These are phyloP conservation scores for Fusarium bulbicola DNA, from an alignment of 2,329 filamentous ascomycete species.

Conservation along the genomic window DNA sequence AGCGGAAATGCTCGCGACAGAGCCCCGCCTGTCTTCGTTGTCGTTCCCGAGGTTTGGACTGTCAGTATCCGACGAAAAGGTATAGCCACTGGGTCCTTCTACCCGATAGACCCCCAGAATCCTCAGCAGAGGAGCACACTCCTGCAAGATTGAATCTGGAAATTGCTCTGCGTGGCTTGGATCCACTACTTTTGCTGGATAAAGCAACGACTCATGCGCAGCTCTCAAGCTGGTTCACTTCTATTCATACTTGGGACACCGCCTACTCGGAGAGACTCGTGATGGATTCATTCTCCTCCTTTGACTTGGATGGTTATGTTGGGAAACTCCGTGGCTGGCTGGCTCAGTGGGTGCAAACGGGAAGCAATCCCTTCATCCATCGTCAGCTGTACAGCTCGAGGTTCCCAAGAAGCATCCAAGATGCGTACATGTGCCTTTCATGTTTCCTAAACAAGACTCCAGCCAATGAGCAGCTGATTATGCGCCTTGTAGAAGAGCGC, in stretches of 20 bases:
- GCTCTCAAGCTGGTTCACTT: not conserved
- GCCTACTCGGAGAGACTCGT: not conserved
- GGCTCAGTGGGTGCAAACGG: not conserved
- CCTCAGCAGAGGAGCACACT: not conserved
- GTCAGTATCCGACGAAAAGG: not conserved
- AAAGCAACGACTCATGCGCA: not conserved
- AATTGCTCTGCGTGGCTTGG: not conserved
- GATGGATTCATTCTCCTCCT: not conserved
- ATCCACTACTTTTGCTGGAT: not conserved
- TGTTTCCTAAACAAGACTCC: not conserved
- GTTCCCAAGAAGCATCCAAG: not conserved
- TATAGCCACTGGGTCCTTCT: not conserved
- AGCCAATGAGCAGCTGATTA: not conserved
- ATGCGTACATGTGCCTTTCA: not conserved
- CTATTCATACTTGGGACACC: not conserved
- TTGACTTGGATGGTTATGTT: not conserved
- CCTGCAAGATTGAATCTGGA: not conserved
- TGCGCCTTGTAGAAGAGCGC: not conserved
- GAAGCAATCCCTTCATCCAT: not conserved
- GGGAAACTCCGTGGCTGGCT: not conserved
- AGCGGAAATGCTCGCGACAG: too few relatives aligned
- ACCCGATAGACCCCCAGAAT: not conserved
- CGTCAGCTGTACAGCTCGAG: not conserved
- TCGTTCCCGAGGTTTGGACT: too few relatives aligned
- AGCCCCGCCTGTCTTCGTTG: too few relatives aligned